Base-by-base conservation (phyloP, 257 asterid species). In the Verbena officinalis region DNA sequence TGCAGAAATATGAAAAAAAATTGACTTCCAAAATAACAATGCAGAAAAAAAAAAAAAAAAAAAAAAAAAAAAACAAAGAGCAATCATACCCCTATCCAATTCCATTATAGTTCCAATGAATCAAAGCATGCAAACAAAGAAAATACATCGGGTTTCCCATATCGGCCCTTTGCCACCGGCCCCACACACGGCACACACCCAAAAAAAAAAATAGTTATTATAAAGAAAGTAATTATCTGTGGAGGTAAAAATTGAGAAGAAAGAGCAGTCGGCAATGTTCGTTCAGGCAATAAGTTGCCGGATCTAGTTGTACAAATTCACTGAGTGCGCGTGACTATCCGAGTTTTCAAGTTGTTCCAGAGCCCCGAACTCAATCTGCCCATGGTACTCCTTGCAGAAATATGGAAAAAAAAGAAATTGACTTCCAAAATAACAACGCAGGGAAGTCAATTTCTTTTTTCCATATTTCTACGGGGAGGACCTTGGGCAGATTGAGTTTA, bases 261-360 rank as follows among this genome's bases (percentile, higher is more conserved):
- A 90, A 94, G 36, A 76, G 55, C 76, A 81, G 86, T n/a, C n/a
- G n/a, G n/a, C n/a, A n/a, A n/a, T 3, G 91, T 82, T 53, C 96
- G 91, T 5, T 82, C 91, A 5, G 90, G 63, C 73, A 55, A 94
- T 19, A 20, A 81, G 22, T 12, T 75, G 74, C 24, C 81, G 81
- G 52, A 86, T 62, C 56, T 79, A 81, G 63, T 75, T 68, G 65
- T 50, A 81, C 78, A 94, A 54, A 80, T 86, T 83, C 71, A 84
- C 69, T 19, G 97, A 72, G 55, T 84, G 86, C 12, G 75, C 61
- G 33, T 94, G 99, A 39, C 69, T 58, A n/a, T 94, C 97, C 17
- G 96, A 95, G 68, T 86, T 90, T 59, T 90, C 95, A 5, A 94
- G 75, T 71, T 70, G 84, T 79, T 84, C 89, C 73, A 90, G 75